These are phyloP conservation scores for Citrus inodora DNA, from an alignment of 345 rosid species.

Conservation along the genomic window DNA sequence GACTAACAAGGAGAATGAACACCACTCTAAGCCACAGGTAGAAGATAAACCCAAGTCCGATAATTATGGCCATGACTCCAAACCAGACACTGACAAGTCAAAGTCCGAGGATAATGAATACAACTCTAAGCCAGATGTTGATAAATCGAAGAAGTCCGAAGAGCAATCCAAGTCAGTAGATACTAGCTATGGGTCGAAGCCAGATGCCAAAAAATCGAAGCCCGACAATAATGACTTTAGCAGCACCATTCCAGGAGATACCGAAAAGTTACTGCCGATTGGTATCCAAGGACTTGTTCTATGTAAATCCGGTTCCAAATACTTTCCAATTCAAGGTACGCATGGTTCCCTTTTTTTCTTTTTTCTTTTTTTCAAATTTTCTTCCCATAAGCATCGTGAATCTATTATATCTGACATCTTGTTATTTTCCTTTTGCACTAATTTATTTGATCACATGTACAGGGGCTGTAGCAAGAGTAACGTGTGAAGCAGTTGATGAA, in stretches of 20 bases:
- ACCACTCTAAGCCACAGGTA: not conserved
- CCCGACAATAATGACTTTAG: not conserved
- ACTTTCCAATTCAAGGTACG: slow-evolving; percentile 27
- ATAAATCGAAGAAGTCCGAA: not conserved
- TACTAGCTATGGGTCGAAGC: not conserved
- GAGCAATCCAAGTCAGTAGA: not conserved
- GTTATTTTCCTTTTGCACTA: not conserved
- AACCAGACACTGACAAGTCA: not conserved
- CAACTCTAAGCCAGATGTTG: not conserved
- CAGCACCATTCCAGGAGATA: not conserved
- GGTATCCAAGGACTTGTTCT: slow-evolving; percentile 30
- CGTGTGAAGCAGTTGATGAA: slow-evolving; percentile 29
- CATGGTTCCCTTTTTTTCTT: not conserved
- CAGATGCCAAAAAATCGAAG: not conserved
- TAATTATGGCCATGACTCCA: not conserved
- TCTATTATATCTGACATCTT: too few species aligned
- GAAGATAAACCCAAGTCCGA: not conserved
- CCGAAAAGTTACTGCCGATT: slow-evolving; percentile 15
- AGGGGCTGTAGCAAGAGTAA: slow-evolving; percentile 40
- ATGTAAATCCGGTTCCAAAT: slow-evolving; percentile 22
- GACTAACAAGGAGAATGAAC: not conserved
- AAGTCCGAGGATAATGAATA: not conserved
- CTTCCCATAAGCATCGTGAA: not conserved
- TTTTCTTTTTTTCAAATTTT: not conserved
- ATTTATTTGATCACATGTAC: slow-evolving; percentile 2